Evolutionary conservation across 1,284 basidiomycete species (phyloP).

Genomic region (Irpex sp.): DNA sequence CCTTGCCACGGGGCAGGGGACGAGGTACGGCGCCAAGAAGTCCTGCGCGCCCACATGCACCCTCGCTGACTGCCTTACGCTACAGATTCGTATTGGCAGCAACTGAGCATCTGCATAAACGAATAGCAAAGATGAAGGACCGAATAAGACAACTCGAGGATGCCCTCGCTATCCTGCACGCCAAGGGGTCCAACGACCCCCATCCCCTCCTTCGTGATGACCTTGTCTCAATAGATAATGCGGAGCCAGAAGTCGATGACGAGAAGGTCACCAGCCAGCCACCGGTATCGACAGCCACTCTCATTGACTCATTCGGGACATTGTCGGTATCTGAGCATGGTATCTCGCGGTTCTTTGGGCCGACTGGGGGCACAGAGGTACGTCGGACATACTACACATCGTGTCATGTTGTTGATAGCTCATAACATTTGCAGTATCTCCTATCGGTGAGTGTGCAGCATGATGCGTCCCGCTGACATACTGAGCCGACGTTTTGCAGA

Average conservation of each 20-base stretch:
- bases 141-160: constrained; percentile 74
- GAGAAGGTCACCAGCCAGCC: constrained; percentile 3
- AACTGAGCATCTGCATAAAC: constrained; percentile 67
- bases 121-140: constrained; percentile 67
- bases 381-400: constrained; percentile 6
- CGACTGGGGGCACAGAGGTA: constrained; percentile 53
- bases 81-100: constrained; percentile 70
- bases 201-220: constrained; percentile 61
- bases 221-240: constrained; percentile 39
- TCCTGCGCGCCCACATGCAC: background rate
- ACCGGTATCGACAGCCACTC: constrained; percentile 11
- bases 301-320: constrained; percentile 42
- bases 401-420: background rate
- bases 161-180: constrained; percentile 47
- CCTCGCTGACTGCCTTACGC: background rate
- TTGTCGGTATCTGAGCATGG: constrained; percentile 56
- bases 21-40: constrained; percentile 39
- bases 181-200: constrained; percentile 39
- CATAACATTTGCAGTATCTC: constrained; percentile 21
- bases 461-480: background rate
- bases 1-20: constrained; percentile 53
- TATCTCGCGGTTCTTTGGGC: constrained; percentile 60
- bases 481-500: constrained; percentile 2
- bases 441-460: constrained; percentile 19
- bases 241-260: constrained; percentile 20